Conservation (phyloP, 352 stramenopile species). For the Achlya hypogyna region DNA sequence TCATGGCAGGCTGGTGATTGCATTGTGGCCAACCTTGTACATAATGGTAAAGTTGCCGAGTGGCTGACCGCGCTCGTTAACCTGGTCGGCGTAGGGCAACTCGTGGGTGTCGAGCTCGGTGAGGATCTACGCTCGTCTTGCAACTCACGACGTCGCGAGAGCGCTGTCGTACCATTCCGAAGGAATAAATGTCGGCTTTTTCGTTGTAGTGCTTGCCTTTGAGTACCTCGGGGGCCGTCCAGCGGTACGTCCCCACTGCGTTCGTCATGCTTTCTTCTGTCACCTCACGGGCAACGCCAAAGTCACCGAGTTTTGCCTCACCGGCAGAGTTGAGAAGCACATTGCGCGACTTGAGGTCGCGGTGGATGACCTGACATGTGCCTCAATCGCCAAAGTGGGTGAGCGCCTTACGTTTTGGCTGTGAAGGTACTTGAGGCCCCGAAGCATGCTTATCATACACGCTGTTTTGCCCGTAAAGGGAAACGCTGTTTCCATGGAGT, state of each 20-base stretch:
- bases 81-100: conserved; percentile 6
- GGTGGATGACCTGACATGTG: conserved; percentile 7
- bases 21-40: conserved; percentile 4
- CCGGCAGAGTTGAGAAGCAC: conserved; percentile 6
- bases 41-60: conserved; percentile 21
- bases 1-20: too few species aligned
- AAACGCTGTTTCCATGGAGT: background rate
- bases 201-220: conserved; percentile 18
- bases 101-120: conserved; percentile 18
- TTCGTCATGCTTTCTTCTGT: conserved; percentile 18
- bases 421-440: conserved; percentile 7
- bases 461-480: background rate
- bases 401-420: background rate
- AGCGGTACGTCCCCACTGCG: conserved; percentile 13
- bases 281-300: conserved; percentile 16
- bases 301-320: conserved; percentile 15
- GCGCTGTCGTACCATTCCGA: conserved; percentile 9
- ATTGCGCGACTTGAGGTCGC: conserved; percentile 16
- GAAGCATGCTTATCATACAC: background rate
- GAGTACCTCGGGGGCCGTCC: conserved; percentile 18
- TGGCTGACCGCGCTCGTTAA: conserved; percentile 1
- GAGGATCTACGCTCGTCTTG: background rate
- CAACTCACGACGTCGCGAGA: background rate
- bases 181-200: conserved; percentile 20
- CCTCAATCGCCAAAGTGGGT: background rate